Evolutionary conservation across 768 basidiomycete species (phyloP).

Genomic region (Collybiopsis confluens): DNA sequence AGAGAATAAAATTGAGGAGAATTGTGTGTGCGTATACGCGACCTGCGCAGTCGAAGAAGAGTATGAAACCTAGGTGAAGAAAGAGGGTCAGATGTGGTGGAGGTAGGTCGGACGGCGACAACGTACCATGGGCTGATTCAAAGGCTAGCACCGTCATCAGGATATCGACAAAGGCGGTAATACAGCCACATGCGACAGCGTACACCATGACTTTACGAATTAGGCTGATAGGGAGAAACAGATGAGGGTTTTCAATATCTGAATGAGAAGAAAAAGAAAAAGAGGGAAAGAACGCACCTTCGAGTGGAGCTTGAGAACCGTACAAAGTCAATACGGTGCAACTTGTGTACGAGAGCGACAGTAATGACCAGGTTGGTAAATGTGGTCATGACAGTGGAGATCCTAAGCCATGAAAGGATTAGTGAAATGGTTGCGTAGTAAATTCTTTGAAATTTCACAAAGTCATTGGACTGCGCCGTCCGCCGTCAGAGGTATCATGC

Average conservation of each 20-base stretch:
- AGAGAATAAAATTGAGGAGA: background rate
- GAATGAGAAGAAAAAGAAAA: no score
- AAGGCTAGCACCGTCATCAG: background rate
- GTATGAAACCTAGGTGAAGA: background rate
- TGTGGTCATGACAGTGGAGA: background rate
- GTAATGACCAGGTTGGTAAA: background rate
- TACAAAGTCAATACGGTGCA: background rate
- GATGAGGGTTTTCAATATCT: no score
- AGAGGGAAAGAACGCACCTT: background rate
- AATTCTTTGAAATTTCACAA: no score
- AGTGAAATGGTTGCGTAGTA: no score
- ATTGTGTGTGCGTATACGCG: constrained; percentile 1
- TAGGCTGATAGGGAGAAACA: background rate
- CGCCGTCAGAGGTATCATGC: no score
- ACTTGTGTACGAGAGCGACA: background rate
- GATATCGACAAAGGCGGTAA: background rate
- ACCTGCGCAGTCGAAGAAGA: background rate
- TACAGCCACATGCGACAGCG: background rate
- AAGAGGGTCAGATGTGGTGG: background rate
- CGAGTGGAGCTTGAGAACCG: background rate
- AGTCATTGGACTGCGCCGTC: no score
- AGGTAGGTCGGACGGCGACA: background rate
- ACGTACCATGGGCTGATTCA: background rate
- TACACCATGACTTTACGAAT: background rate
- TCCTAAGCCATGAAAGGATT: no score